phyloP scores from a whole-genome alignment of 768 basidiomycete species.

The Rhodosporidiobolus odoratus region DNA sequence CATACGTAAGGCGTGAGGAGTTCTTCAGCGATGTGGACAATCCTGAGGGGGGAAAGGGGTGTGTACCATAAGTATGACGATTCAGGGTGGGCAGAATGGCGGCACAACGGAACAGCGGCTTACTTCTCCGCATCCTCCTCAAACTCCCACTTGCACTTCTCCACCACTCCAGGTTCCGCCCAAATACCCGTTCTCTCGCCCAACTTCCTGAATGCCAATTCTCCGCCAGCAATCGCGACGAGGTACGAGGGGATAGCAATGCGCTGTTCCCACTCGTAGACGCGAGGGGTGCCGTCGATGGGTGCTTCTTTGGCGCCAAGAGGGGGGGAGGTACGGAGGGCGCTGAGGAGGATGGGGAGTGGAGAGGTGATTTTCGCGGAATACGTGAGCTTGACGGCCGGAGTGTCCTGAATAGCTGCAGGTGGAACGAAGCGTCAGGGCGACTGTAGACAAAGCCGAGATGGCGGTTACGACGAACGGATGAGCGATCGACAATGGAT shows the following conservation, averaged over 20 bases:
- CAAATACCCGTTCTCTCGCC: slow-evolving; percentile 84
- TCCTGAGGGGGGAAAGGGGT: too few relatives aligned
- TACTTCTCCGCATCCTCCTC: slow-evolving; percentile 74
- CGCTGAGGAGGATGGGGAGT: slow-evolving; percentile 83
- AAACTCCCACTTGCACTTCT: slow-evolving; percentile 79
- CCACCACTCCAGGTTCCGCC: slow-evolving; percentile 80
- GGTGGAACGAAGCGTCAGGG: not conserved
- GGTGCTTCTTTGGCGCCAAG: slow-evolving; percentile 39
- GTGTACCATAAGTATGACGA: not conserved
- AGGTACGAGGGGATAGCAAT: slow-evolving; percentile 84
- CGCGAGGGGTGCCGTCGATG: slow-evolving; percentile 19
- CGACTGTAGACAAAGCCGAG: too few relatives aligned
- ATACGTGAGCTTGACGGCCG: slow-evolving; percentile 87
- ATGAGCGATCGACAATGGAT: slow-evolving; percentile 26
- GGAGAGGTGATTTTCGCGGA: slow-evolving; percentile 67
- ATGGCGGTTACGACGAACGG: slow-evolving; percentile 15
- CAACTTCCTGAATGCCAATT: slow-evolving; percentile 60
- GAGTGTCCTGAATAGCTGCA: slow-evolving; percentile 58
- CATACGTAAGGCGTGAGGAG: slow-evolving; percentile 72
- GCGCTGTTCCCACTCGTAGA: slow-evolving; percentile 52
- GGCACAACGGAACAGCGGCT: slow-evolving; percentile 11
- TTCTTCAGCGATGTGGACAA: slow-evolving; percentile 68
- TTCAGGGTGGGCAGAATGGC: not conserved
- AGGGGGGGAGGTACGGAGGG: slow-evolving; percentile 70
- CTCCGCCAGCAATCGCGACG: slow-evolving; percentile 83